Conservation (phyloP, 2,329 filamentous ascomycete genomes). For the Aspergillus caelatus region DNA sequence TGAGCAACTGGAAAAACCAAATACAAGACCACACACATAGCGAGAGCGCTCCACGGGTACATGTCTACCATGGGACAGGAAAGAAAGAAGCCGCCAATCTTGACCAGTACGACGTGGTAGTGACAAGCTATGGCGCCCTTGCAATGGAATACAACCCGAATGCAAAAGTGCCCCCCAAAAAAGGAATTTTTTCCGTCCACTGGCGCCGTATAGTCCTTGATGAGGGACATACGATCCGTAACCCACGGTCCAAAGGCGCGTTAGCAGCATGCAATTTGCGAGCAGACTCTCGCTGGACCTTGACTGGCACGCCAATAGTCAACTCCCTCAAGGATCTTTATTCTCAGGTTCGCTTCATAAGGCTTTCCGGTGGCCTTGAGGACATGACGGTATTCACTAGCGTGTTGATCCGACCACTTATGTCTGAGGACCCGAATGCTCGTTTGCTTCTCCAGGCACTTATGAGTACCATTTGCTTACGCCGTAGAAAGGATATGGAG, state of each 20-base stretch:
- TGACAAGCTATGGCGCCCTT: slow-evolving; percentile 83
- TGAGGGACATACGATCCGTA: slow-evolving; percentile 81
- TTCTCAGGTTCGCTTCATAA: slow-evolving; percentile 76
- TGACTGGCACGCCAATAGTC: slow-evolving; percentile 81
- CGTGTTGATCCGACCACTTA: slow-evolving; percentile 70
- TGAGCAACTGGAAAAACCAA: slow-evolving; percentile 88
- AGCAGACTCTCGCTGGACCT: slow-evolving; percentile 74
- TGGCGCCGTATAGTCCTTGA: slow-evolving; percentile 83
- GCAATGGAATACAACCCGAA: slow-evolving; percentile 63
- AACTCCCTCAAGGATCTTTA: slow-evolving; percentile 82
- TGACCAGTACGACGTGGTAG: slow-evolving; percentile 70
- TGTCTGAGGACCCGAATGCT: slow-evolving; percentile 58
- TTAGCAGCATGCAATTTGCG: slow-evolving; percentile 68
- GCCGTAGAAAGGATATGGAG: slow-evolving; percentile 83
- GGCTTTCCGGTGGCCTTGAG: slow-evolving; percentile 74
- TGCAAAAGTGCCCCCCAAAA: slow-evolving; percentile 47
- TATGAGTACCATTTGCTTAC: slow-evolving; percentile 78
- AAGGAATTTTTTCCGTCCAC: slow-evolving; percentile 63
- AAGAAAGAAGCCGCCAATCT: slow-evolving; percentile 64
- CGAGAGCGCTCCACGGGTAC: slow-evolving; percentile 65
- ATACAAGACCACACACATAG: slow-evolving; percentile 70
- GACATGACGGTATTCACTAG: slow-evolving; percentile 73
- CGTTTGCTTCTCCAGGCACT: slow-evolving; percentile 71
- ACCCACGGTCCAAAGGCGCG: slow-evolving; percentile 72
- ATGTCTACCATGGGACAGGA: slow-evolving; percentile 72